Conservation (phyloP, 177 flowering plant genomes). For the Vitis hybrid region DNA sequence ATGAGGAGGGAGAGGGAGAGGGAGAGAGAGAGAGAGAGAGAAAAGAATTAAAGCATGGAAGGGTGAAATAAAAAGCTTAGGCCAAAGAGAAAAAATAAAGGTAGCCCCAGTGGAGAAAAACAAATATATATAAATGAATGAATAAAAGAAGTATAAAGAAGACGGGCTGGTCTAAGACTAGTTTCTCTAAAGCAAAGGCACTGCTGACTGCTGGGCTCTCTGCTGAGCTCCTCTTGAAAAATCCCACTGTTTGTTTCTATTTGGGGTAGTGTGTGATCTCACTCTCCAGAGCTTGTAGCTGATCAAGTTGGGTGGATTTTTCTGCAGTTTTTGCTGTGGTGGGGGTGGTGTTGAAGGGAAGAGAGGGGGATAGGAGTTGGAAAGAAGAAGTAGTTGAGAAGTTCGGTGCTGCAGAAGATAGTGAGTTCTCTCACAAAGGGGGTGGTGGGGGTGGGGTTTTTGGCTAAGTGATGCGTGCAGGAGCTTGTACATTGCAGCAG, state of each 20-base stretch:
- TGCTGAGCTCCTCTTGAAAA: constrained; percentile 10
- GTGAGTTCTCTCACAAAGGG: constrained; percentile 22
- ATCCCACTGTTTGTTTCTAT: constrained; percentile 10
- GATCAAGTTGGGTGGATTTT: too few relatives aligned
- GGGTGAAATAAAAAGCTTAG: constrained; percentile 27
- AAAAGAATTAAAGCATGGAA: constrained; percentile 8
- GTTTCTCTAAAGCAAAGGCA: constrained; percentile 15
- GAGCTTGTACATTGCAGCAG: constrained; percentile 80
- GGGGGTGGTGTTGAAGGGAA: constrained; percentile 8
- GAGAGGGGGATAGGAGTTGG: background rate
- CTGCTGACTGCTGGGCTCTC: constrained; percentile 11
- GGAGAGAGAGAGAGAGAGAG: constrained; percentile 23
- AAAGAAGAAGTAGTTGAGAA: background rate
- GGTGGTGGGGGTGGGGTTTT: constrained; percentile 50
- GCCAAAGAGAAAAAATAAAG: constrained; percentile 7
- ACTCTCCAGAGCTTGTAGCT: too few relatives aligned
- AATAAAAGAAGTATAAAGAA: constrained; percentile 28
- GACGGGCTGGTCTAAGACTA: constrained; percentile 23
- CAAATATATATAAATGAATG: background rate
- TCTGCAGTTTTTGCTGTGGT: too few relatives aligned
- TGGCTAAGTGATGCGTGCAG: constrained; percentile 86
- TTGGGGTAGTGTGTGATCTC: background rate
- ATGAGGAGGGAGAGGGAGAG: constrained; percentile 23
- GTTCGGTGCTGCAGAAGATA: background rate
- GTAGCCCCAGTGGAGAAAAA: background rate